Evolutionary conservation across 2,329 filamentous ascomycete species (phyloP).

Genomic region (Cladorrhinum sp.): DNA sequence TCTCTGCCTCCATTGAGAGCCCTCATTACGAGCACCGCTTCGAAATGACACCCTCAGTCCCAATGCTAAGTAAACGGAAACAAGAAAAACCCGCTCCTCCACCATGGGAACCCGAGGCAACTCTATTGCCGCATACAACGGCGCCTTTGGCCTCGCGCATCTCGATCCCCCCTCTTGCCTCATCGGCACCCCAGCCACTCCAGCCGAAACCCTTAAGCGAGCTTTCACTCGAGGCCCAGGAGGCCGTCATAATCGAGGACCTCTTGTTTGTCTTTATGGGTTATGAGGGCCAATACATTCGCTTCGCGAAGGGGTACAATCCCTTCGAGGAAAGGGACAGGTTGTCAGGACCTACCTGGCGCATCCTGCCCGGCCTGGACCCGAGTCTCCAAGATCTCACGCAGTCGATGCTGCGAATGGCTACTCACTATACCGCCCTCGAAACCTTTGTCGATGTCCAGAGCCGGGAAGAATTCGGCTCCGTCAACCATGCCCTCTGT

Average conservation of each 20-base stretch:
- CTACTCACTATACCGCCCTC: conserved; percentile 86
- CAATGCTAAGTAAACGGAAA: conserved; percentile 24
- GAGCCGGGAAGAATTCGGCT: conserved; percentile 86
- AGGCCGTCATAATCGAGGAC: conserved; percentile 84
- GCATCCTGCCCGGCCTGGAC: conserved; percentile 78
- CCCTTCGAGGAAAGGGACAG: conserved; percentile 82
- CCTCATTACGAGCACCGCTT: background rate
- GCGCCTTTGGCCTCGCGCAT: conserved; percentile 66
- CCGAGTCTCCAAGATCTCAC: conserved; percentile 87
- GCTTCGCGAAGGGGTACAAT: conserved; percentile 78
- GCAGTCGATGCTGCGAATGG: conserved; percentile 86
- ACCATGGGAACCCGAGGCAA: conserved; percentile 77
- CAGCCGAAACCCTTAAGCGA: conserved; percentile 67
- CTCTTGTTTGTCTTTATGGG: conserved; percentile 96
- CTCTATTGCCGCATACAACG: conserved; percentile 63
- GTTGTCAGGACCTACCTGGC: conserved; percentile 76
- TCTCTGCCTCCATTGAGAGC: background rate
- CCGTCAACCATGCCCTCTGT: conserved; percentile 92
- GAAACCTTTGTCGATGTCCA: conserved; percentile 94
- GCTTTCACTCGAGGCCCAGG: conserved; percentile 76
- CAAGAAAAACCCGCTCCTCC: conserved; percentile 33
- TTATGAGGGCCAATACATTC: conserved; percentile 95
- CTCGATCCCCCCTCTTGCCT: conserved; percentile 64
- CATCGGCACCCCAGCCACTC: conserved; percentile 65
- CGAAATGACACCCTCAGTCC: background rate